Conservation (phyloP, 2,329 filamentous ascomycete species). For the Trichoderma sp. region DNA sequence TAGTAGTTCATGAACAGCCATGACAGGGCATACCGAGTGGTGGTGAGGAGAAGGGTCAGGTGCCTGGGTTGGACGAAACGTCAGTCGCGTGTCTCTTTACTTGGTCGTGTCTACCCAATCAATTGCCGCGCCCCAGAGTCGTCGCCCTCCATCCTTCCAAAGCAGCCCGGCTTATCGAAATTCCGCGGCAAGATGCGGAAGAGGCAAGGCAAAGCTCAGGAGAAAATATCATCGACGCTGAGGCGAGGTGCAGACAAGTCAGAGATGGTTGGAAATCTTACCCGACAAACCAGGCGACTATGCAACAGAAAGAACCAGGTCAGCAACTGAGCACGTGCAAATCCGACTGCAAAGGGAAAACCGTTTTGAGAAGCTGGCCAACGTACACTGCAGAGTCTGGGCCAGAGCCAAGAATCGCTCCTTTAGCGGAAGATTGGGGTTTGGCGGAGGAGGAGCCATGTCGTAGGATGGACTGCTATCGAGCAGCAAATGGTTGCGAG, state of each 20-base stretch:
- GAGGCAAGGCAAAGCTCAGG: neutral
- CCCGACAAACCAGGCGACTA: slow-evolving; percentile 80
- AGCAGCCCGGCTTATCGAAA: neutral
- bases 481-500: neutral
- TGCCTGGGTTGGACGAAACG: slow-evolving; percentile 59
- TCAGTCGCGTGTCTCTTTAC: neutral
- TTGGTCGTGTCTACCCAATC: neutral
- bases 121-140: neutral
- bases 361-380: slow-evolving; percentile 30
- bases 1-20: slow-evolving; percentile 89
- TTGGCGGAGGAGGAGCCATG: slow-evolving; percentile 24
- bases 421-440: slow-evolving; percentile 52
- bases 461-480: slow-evolving; percentile 6
- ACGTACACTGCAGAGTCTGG: slow-evolving; percentile 89
- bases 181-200: neutral
- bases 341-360: neutral
- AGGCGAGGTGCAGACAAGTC: neutral
- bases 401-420: slow-evolving; percentile 77
- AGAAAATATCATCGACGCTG: neutral
- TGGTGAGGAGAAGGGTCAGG: slow-evolving; percentile 79
- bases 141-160: neutral
- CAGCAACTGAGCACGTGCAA: slow-evolving; percentile 35
- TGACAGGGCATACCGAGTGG: slow-evolving; percentile 80
- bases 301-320: slow-evolving; percentile 35
- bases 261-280: slow-evolving; percentile 49